Percentiles rank a stretch among this genome's conserved stretches.
Conservation (phyloP, 208 protist species). For the Trypanosoma theileri region DNA sequence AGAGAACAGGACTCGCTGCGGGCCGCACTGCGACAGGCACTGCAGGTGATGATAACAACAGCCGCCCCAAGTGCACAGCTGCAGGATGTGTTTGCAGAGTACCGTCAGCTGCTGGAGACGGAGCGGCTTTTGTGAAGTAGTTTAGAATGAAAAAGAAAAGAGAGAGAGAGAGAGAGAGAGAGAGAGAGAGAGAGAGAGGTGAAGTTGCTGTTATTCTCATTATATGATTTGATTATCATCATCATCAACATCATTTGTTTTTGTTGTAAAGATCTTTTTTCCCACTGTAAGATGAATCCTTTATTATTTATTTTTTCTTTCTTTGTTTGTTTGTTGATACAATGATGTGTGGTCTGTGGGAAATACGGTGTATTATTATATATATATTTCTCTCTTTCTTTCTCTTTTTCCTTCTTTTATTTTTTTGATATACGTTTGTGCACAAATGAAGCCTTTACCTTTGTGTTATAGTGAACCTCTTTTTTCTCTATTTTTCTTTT, state of each 20-base stretch:
- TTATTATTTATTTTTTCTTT: not conserved
- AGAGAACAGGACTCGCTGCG: conserved; percentile 58
- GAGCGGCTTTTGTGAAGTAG: conserved; percentile 44
- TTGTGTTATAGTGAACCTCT: not conserved
- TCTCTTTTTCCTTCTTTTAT: not conserved
- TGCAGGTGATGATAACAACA: conserved; percentile 46
- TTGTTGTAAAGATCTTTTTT: not conserved
- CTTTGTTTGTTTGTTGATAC: not conserved
- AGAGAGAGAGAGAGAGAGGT: not conserved
- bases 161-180: not conserved
- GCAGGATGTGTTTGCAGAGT: conserved; percentile 53
- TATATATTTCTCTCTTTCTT: not conserved
- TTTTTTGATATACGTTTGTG: not conserved
- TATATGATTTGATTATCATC: not conserved
- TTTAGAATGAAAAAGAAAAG: not conserved
- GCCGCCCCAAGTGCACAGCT: conserved; percentile 50
- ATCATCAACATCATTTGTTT: not conserved
- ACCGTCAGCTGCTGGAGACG: conserved; percentile 41
- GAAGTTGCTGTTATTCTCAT: too few species aligned
- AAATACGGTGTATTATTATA: not conserved
- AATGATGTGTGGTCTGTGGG: not conserved
- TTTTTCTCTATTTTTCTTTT: not conserved
- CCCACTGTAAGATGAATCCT: too few species aligned
- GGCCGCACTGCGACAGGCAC: conserved; percentile 38
- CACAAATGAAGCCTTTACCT: not conserved